Conservation (phyloP, 306 rosid genomes). For the Quercus engelmannii region DNA sequence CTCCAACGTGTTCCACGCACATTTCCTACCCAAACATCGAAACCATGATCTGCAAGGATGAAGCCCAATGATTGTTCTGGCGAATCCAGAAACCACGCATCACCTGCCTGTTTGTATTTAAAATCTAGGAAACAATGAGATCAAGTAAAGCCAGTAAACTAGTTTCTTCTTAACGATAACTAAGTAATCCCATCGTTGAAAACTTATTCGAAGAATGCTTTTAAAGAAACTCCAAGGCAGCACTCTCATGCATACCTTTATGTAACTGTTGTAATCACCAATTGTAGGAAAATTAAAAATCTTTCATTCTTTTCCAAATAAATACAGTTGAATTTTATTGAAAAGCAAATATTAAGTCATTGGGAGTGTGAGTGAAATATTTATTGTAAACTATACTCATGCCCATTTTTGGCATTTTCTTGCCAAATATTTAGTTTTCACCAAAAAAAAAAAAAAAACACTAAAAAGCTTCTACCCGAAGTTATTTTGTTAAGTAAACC, state of each 20-base stretch:
- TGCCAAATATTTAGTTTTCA: too few species aligned
- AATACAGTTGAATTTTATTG: too few species aligned
- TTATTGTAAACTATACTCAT: too few species aligned
- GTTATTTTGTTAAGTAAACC: too few species aligned
- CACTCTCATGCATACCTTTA: neutral
- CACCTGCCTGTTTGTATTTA: conserved; percentile 67
- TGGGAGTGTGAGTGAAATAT: too few species aligned
- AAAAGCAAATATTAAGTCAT: too few species aligned
- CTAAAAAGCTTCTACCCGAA: too few species aligned
- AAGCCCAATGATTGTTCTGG: conserved; percentile 81
- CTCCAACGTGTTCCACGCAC: conserved; percentile 97
- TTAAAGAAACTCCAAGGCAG: neutral
- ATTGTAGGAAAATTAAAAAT: too few species aligned
- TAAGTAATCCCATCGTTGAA: neutral
- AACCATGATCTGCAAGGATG: conserved; percentile 90
- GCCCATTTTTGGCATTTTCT: too few species aligned
- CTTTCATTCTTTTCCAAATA: too few species aligned
- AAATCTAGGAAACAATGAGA: conserved; percentile 25
- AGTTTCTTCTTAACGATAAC: neutral
- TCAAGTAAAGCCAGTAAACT: neutral
- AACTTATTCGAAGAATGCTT: neutral
- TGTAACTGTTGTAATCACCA: too few species aligned
- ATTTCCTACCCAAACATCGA: conserved; percentile 96
- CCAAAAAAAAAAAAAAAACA: too few species aligned
- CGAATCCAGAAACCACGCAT: conserved; percentile 83